Percentiles rank a stretch among this genome's conserved stretches.
These are phyloP conservation scores for Perkinsus chesapeaki DNA, from an alignment of 169 alveolate species.

Conservation along the genomic window DNA sequence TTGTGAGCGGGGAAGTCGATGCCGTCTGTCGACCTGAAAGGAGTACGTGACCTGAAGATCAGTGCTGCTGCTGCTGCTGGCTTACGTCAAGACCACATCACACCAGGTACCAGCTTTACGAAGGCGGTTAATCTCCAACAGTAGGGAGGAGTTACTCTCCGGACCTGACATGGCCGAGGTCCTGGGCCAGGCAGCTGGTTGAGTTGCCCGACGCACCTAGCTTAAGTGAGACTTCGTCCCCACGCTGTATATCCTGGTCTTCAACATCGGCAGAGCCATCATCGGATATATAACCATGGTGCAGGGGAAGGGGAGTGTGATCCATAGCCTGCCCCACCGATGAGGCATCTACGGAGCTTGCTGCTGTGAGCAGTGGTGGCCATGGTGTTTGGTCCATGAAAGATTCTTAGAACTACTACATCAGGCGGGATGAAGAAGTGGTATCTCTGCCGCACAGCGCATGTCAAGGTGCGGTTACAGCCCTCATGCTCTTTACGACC, in stretches of 20 bases:
- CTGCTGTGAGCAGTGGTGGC: too few species aligned
- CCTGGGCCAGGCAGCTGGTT: background rate
- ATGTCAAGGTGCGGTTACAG: too few species aligned
- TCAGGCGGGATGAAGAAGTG: too few species aligned
- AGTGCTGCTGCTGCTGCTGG: background rate
- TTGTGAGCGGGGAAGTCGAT: background rate
- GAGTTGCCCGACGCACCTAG: background rate
- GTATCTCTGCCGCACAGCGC: too few species aligned
- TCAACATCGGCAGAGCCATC: background rate
- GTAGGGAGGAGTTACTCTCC: background rate
- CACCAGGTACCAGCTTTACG: background rate
- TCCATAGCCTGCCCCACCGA: background rate
- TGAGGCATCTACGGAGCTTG: too few species aligned
- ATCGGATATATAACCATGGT: background rate
- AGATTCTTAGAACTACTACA: too few species aligned
- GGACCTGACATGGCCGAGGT: background rate
- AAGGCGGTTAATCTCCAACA: background rate
- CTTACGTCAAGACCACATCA: background rate
- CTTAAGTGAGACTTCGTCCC: background rate
- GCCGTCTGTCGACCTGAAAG: background rate
- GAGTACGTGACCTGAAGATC: background rate
- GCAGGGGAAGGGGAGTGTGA: background rate
- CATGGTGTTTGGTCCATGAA: too few species aligned
- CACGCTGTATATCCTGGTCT: background rate
- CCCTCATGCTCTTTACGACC: too few species aligned